Evolutionary conservation across 805 yeast genomes (phyloP).

Genomic region (Metschnikowia lunata): DNA sequence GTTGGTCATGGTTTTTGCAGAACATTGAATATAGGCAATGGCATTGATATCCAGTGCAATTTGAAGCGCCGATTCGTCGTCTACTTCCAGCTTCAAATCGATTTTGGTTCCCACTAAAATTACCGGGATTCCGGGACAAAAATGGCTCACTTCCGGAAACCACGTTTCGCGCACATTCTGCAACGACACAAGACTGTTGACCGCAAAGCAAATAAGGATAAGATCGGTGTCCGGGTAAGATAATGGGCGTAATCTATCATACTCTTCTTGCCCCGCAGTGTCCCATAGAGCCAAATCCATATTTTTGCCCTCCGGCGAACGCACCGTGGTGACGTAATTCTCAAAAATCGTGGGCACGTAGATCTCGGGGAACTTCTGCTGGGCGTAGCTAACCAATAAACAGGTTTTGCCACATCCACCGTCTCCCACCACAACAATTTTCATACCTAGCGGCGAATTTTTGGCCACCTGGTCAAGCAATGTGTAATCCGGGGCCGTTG

Average conservation of each 20-base stretch:
- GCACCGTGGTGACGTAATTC: constrained; percentile 60
- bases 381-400: constrained; percentile 60
- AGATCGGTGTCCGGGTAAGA: constrained; percentile 77
- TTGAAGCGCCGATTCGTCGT: constrained; percentile 46
- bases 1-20: constrained; percentile 67
- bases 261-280: constrained; percentile 88
- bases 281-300: constrained; percentile 80
- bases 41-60: constrained; percentile 64
- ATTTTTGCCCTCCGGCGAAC: constrained; percentile 76
- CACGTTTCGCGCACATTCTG: constrained; percentile 75
- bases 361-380: constrained; percentile 63
- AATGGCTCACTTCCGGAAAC: constrained; percentile 83
- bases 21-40: constrained; percentile 69
- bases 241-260: constrained; percentile 73
- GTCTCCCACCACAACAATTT: constrained; percentile 82
- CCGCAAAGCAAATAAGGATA: constrained; percentile 69
- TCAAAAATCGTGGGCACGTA: constrained; percentile 85
- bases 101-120: constrained; percentile 79
- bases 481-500: constrained; percentile 32
- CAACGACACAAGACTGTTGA: constrained; percentile 58
- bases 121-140: constrained; percentile 76
- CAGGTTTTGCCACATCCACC: constrained; percentile 92
- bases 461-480: constrained; percentile 22
- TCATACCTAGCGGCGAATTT: constrained; percentile 31
- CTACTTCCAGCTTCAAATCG: constrained; percentile 46